A percentile compares a stretch with the other conserved stretches of the same genome.
Evolutionary conservation across 1,284 basidiomycete genomes (phyloP).

Genomic region (Porodaedalea pini): DNA sequence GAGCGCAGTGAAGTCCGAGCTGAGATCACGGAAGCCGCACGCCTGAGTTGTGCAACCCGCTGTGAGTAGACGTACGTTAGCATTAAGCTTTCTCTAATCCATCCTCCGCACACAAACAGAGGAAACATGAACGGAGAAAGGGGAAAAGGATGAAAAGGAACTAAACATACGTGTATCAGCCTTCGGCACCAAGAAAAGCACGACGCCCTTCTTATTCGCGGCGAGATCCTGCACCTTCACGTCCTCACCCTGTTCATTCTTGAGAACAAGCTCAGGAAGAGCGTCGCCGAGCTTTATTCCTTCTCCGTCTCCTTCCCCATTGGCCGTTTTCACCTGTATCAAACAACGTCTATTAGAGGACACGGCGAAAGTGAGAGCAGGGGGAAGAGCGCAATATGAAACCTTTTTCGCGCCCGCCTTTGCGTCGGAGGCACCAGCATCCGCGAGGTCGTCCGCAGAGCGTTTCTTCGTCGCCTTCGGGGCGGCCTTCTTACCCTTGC

Average conservation of each 20-base stretch:
- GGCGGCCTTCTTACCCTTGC: conserved; percentile 17
- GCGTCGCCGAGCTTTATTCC: conserved; percentile 54
- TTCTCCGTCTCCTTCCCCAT: background rate
- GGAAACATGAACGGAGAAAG: background rate
- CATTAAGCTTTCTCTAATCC: background rate
- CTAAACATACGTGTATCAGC: conserved; percentile 73
- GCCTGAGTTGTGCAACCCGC: conserved; percentile 88
- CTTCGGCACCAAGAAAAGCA: conserved; percentile 82
- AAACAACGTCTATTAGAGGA: background rate
- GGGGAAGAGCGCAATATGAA: background rate
- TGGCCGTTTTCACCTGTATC: conserved; percentile 9
- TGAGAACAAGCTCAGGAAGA: conserved; percentile 73
- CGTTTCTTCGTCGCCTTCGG: conserved; percentile 24
- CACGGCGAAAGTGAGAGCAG: background rate
- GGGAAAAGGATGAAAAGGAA: background rate
- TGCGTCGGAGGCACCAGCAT: conserved; percentile 30
- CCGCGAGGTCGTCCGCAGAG: conserved; percentile 23
- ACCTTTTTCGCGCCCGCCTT: conserved; percentile 10
- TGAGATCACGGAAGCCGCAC: conserved; percentile 82
- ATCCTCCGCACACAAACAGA: background rate
- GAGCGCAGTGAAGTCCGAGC: conserved; percentile 66
- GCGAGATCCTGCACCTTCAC: conserved; percentile 59
- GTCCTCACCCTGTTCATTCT: conserved; percentile 77
- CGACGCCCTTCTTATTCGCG: conserved; percentile 62
- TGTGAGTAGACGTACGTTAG: conserved; percentile 29